A percentile compares a stretch with the other conserved stretches of the same genome.
These are phyloP conservation scores for Diaporthe sp. DNA, from an alignment of 2,329 filamentous ascomycete genomes.

Conservation along the genomic window DNA sequence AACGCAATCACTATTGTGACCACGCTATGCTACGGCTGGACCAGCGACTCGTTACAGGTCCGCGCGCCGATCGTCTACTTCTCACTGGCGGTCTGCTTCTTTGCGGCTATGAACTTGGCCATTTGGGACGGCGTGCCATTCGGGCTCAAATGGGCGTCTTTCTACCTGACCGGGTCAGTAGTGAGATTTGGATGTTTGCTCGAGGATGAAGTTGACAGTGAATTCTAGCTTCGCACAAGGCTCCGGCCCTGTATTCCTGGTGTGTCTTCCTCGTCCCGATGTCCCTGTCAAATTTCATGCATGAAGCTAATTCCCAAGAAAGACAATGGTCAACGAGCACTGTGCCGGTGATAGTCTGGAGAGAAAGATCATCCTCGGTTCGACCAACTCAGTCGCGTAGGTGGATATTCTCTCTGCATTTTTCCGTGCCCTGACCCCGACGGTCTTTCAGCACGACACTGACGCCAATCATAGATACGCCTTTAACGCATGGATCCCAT, in stretches of 20 bases:
- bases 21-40: slow-evolving; percentile 47
- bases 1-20: slow-evolving; percentile 46
- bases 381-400: slow-evolving; percentile 44
- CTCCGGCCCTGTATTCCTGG: slow-evolving; percentile 44
- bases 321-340: slow-evolving; percentile 46
- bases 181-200: background rate
- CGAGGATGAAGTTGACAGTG: background rate
- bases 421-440: too few relatives aligned
- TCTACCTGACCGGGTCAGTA: slow-evolving; percentile 42
- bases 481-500: slow-evolving; percentile 46
- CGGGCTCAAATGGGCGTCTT: slow-evolving; percentile 45
- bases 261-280: background rate
- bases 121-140: slow-evolving; percentile 46
- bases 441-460: background rate
- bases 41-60: slow-evolving; percentile 45
- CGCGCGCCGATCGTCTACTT: slow-evolving; percentile 45
- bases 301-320: background rate
- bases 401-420: too few relatives aligned
- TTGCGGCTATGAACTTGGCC: slow-evolving; percentile 44
- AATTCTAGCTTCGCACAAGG: slow-evolving; percentile 42
- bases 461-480: slow-evolving; percentile 36
- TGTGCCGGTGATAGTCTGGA: slow-evolving; percentile 43
- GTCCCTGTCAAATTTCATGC: too few relatives aligned
- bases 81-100: slow-evolving; percentile 44
- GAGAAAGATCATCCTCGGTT: slow-evolving; percentile 44